Conservation (phyloP, 768 basidiomycete species). For the Amanita molliuscula region DNA sequence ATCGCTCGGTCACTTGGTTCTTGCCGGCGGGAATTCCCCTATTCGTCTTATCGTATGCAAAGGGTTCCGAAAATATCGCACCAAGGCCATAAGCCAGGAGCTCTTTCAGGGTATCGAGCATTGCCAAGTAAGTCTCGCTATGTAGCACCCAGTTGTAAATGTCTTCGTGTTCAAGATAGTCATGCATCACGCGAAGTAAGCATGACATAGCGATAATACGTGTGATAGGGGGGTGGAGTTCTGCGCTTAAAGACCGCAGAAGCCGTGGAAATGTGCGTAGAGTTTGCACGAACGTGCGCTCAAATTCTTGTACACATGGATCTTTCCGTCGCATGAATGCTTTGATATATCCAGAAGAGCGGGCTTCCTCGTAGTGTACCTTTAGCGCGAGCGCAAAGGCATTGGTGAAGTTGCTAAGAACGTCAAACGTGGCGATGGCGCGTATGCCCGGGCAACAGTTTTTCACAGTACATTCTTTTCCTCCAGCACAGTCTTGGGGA, state of each 20-base stretch:
- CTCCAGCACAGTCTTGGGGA: constrained; percentile 16
- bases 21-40: not conserved
- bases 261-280: constrained; percentile 6
- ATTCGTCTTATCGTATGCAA: constrained; percentile 5
- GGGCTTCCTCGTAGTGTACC: constrained; percentile 4
- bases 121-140: constrained; percentile 20
- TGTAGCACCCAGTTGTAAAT: constrained; percentile 26
- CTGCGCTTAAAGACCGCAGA: constrained; percentile 7
- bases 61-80: constrained; percentile 9
- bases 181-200: constrained; percentile 22
- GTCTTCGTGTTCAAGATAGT: constrained; percentile 20
- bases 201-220: constrained; percentile 17
- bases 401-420: constrained; percentile 21
- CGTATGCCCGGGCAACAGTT: constrained; percentile 20
- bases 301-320: constrained; percentile 1
- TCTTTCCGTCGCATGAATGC: constrained; percentile 4
- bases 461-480: constrained; percentile 17
- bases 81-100: constrained; percentile 16
- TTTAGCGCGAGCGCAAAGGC: constrained; percentile 17
- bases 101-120: constrained; percentile 18
- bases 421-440: constrained; percentile 23
- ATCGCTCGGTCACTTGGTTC: constrained; percentile 6
- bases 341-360: constrained; percentile 8
- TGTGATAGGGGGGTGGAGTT: constrained; percentile 11
- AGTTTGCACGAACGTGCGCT: constrained; percentile 7